Evolutionary conservation across 148 eudicot genomes (phyloP).

Genomic region (Silene conica): DNA sequence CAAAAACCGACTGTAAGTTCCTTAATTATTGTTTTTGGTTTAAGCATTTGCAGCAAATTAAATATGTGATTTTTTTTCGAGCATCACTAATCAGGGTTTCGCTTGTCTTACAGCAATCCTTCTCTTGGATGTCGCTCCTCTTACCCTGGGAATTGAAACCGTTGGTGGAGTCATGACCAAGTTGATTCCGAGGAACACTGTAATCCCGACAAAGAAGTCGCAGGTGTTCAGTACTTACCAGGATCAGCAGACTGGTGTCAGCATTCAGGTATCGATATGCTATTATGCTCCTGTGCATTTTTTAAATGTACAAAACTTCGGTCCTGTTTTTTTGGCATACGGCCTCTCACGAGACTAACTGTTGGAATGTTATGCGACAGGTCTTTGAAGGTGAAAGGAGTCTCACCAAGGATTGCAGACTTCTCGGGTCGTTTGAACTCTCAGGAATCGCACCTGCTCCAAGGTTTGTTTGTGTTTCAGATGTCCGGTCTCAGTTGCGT

Average conservation of each 20-base stretch:
- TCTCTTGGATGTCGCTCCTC: conserved; percentile 79
- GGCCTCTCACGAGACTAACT: neutral
- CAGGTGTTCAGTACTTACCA: conserved; percentile 81
- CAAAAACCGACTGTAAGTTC: conserved; percentile 18
- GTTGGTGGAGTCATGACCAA: conserved; percentile 88
- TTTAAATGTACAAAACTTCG: too few species aligned
- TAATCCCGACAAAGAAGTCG: conserved; percentile 73
- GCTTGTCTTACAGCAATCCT: conserved; percentile 44
- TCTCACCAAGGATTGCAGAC: conserved; percentile 63
- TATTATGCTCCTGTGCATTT: too few species aligned
- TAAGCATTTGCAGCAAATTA: neutral
- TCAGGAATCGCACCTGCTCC: conserved; percentile 78
- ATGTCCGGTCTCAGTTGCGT: neutral
- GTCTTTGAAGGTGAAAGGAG: conserved; percentile 75
- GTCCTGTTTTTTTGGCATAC: too few species aligned
- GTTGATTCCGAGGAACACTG: conserved; percentile 78
- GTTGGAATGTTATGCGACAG: conserved; percentile 19
- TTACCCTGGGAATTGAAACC: conserved; percentile 74
- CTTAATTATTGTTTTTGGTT: neutral
- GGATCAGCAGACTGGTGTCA: conserved; percentile 71
- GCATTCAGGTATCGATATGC: conserved; percentile 57
- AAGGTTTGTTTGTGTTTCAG: conserved; percentile 33
- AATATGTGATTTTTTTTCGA: too few species aligned
- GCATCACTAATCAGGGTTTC: neutral
- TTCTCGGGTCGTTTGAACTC: conserved; percentile 59